Percentiles rank a stretch among this genome's conserved stretches.
phyloP scores from a whole-genome alignment of 345 rosid species.

The Rhodamnia rubescens region DNA sequence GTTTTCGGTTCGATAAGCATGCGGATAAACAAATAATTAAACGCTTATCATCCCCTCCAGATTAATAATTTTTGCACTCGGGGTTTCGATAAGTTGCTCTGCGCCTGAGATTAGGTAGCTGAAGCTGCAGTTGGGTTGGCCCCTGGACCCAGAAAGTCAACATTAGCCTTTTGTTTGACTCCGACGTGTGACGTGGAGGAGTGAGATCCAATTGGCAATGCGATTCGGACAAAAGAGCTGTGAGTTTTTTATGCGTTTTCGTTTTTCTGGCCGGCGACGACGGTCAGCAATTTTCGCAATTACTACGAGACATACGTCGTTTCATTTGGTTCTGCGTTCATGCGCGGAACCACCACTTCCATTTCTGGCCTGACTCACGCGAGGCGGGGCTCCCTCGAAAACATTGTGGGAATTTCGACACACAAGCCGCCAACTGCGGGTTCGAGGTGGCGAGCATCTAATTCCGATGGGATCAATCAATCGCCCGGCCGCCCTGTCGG shows the following conservation, averaged over 20 bases:
- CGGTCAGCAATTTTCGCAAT: not conserved
- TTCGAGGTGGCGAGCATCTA: too few species aligned
- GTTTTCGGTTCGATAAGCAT: not conserved
- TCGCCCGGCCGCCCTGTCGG: not conserved
- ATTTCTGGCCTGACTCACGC: not conserved
- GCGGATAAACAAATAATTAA: not conserved
- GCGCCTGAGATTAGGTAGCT: not conserved
- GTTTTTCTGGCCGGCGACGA: not conserved
- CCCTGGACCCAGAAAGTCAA: not conserved
- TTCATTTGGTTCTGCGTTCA: not conserved
- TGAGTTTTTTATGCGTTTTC: not conserved
- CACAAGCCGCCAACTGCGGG: not conserved
- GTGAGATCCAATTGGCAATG: not conserved
- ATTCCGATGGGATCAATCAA: too few species aligned
- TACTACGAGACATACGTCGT: not conserved
- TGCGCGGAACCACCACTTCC: not conserved
- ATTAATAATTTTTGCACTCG: not conserved
- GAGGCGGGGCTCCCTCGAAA: fast-evolving
- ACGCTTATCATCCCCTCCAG: not conserved
- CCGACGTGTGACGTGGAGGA: fast-evolving
- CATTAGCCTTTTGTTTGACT: not conserved
- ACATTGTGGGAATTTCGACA: not conserved
- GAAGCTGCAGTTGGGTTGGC: not conserved
- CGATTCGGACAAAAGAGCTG: not conserved
- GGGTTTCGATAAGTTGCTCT: not conserved